These are phyloP conservation scores for Neoascochyta sp. DNA, from an alignment of 2,329 filamentous ascomycete species.

Conservation along the genomic window DNA sequence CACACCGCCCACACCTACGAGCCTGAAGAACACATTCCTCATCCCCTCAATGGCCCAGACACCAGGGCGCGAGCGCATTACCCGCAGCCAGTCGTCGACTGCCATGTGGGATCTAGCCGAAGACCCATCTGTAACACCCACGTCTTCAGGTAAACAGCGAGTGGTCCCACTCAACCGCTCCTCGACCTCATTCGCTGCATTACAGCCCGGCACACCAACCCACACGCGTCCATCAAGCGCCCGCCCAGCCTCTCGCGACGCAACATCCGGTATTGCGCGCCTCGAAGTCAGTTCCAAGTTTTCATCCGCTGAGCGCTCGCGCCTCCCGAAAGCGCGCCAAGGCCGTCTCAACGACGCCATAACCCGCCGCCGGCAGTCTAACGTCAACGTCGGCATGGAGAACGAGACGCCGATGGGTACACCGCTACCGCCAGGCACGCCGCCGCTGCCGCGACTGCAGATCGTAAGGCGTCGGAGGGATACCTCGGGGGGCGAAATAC, in stretches of 20 bases:
- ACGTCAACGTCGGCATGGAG: conserved; percentile 18
- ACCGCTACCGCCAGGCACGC: conserved; percentile 3
- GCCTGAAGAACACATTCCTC: conserved; percentile 27
- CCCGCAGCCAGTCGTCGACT: conserved; percentile 26
- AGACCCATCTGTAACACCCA: conserved; percentile 21
- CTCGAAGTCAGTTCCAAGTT: conserved; percentile 18
- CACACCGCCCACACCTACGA: conserved; percentile 35
- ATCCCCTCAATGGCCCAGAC: conserved; percentile 27
- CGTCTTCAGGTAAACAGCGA: conserved; percentile 12
- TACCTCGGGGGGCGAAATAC: conserved; percentile 35
- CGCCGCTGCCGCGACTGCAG: conserved; percentile 31
- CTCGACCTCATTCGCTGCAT: conserved; percentile 25
- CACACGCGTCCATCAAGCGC: conserved; percentile 15
- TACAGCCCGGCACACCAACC: conserved; percentile 16
- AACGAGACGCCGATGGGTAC: conserved; percentile 15
- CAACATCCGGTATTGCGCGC: conserved; percentile 22
- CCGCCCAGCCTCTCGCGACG: conserved; percentile 29
- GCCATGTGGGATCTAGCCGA: conserved; percentile 36
- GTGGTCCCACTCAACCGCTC: conserved; percentile 25
- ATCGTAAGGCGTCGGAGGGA: conserved; percentile 34
- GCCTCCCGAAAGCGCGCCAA: conserved; percentile 33
- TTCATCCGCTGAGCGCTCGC: conserved; percentile 13
- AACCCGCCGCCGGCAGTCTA: conserved; percentile 22
- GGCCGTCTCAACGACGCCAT: conserved; percentile 30
- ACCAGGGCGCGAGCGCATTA: conserved; percentile 26